Percentiles rank a stretch among this genome's conserved stretches.
Evolutionary conservation across 139 green algal genomes (phyloP).

Genomic region (Volvox reticuliferus): DNA sequence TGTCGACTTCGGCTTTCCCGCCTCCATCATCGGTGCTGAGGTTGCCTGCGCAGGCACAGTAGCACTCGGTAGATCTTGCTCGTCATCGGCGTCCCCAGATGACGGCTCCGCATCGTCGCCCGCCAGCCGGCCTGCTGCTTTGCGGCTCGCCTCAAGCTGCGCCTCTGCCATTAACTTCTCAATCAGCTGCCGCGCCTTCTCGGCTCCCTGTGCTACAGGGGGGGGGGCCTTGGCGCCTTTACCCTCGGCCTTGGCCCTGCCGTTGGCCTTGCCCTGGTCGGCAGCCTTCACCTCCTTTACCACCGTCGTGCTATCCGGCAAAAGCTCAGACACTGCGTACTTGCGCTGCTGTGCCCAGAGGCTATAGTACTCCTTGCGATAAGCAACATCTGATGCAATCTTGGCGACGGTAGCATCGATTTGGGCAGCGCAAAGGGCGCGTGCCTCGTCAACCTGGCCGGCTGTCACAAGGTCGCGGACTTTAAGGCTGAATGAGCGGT

Average conservation of each 20-base stretch:
- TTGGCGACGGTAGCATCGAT: constrained; percentile 52
- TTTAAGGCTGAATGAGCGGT: constrained; percentile 67
- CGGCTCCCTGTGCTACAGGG: constrained; percentile 51
- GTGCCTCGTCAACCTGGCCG: constrained; percentile 60
- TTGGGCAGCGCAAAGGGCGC: constrained; percentile 41
- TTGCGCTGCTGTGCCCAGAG: constrained; percentile 67
- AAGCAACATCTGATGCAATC: constrained; percentile 50
- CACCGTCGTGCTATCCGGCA: constrained; percentile 49
- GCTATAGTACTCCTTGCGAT: constrained; percentile 61
- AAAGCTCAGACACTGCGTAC: constrained; percentile 66
- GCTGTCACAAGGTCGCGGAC: constrained; percentile 70
- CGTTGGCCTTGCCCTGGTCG: neutral
- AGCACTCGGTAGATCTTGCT: neutral
- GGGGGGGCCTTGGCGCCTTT: constrained; percentile 13
- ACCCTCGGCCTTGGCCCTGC: constrained; percentile 20
- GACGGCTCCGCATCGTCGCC: constrained; percentile 19
- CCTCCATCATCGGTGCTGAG: neutral
- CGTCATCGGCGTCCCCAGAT: constrained; percentile 40
- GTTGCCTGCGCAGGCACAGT: neutral
- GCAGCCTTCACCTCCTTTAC: neutral
- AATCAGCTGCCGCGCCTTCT: constrained; percentile 69
- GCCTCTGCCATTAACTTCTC: constrained; percentile 57
- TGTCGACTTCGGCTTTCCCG: neutral
- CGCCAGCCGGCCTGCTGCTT: neutral
- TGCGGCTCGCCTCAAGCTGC: constrained; percentile 39